phyloP scores from a whole-genome alignment of 441 rosid genomes.

The Adansonia grandidieri region DNA sequence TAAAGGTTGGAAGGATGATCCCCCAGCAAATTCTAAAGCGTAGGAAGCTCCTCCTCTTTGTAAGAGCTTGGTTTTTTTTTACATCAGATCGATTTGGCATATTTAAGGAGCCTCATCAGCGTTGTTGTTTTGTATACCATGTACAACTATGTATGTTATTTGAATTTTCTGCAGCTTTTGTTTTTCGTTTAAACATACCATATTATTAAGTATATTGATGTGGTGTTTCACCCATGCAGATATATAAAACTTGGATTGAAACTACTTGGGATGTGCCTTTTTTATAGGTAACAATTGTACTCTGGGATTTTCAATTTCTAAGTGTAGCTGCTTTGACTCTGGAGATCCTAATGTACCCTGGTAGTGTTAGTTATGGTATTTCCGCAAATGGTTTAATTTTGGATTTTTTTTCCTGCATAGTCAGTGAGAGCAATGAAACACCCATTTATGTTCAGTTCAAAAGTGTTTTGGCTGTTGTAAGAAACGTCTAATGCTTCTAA shows the following conservation, averaged over 20 bases:
- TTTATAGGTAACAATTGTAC: conserved; percentile 39
- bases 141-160: conserved; percentile 53
- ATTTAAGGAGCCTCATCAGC: conserved; percentile 32
- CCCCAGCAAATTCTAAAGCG: conserved; percentile 50
- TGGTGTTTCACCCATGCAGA: conserved; percentile 39
- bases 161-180: not conserved
- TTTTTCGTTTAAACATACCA: not conserved
- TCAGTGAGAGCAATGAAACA: conserved; percentile 37
- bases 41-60: conserved; percentile 35
- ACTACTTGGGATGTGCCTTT: conserved; percentile 45
- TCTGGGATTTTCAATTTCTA: conserved; percentile 34
- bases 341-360: conserved; percentile 15
- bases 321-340: conserved; percentile 31
- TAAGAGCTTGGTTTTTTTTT: conserved; percentile 31
- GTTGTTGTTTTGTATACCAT: conserved; percentile 46
- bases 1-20: conserved; percentile 94
- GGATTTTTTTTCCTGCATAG: conserved; percentile 9
- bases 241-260: conserved; percentile 39
- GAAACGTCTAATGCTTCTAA: not conserved
- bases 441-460: conserved; percentile 20
- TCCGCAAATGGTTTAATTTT: conserved; percentile 25
- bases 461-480: conserved; percentile 8
- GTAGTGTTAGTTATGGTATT: conserved; percentile 23
- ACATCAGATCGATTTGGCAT: conserved; percentile 30
- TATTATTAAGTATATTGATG: not conserved